Percentiles rank a stretch among this genome's conserved stretches.
Evolutionary conservation across 2,329 filamentous ascomycete species (phyloP).

Genomic region (Aspergillus niger): DNA sequence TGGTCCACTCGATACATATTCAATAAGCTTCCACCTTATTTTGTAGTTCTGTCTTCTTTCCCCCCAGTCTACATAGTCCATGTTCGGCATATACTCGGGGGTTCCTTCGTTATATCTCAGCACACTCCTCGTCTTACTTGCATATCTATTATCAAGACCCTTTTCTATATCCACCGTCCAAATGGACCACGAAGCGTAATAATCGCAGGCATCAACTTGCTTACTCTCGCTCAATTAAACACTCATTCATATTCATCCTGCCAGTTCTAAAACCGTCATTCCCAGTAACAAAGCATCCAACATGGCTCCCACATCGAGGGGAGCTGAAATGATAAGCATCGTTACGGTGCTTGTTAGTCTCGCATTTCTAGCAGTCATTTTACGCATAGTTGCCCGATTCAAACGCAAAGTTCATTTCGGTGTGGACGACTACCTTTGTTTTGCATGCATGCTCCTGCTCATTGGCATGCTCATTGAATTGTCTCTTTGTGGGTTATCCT

Average conservation of each 20-base stretch:
- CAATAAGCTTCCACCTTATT: neutral
- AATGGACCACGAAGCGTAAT: neutral
- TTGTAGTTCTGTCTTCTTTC: neutral
- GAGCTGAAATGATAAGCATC: slow-evolving; percentile 33
- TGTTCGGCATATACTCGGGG: neutral
- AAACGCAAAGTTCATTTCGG: slow-evolving; percentile 33
- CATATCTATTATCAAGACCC: neutral
- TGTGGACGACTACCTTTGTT: slow-evolving; percentile 36
- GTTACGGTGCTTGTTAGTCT: slow-evolving; percentile 33
- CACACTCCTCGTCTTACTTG: neutral
- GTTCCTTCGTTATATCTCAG: neutral
- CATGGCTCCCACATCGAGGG: slow-evolving; percentile 31
- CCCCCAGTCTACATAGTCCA: neutral
- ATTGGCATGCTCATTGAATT: slow-evolving; percentile 35
- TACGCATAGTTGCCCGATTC: slow-evolving; percentile 31
- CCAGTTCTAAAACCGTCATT: neutral
- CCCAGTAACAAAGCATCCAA: neutral
- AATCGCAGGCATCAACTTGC: neutral
- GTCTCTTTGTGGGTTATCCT: slow-evolving; percentile 28
- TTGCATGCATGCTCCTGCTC: slow-evolving; percentile 28
- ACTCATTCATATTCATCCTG: neutral
- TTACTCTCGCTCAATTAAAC: neutral
- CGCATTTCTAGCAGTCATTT: slow-evolving; percentile 26
- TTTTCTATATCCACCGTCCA: neutral
- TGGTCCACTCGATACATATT: neutral